phyloP scores from a whole-genome alignment of 2,329 filamentous ascomycete species.

The Cercospora citrullina region DNA sequence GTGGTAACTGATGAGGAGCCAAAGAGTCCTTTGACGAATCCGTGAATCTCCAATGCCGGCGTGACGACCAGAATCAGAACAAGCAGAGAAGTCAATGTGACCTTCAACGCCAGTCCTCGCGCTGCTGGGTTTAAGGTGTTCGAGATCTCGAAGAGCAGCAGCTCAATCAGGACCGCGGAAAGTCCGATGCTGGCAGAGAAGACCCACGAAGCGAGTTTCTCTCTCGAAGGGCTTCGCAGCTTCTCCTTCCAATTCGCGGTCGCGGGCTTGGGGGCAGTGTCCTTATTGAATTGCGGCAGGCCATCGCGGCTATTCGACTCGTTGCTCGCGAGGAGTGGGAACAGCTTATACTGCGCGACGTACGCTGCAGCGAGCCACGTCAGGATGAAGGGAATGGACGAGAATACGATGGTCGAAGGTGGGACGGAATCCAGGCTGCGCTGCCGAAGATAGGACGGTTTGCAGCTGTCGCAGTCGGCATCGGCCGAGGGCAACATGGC shows the following conservation, averaged over 20 bases:
- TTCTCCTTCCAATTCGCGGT: slow-evolving; percentile 22
- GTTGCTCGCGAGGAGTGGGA: slow-evolving; percentile 66
- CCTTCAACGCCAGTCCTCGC: slow-evolving; percentile 64
- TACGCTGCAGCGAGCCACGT: slow-evolving; percentile 66
- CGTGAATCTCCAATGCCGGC: slow-evolving; percentile 74
- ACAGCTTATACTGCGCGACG: slow-evolving; percentile 67
- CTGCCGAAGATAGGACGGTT: slow-evolving; percentile 52
- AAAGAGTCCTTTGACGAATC: slow-evolving; percentile 51
- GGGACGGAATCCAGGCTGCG: slow-evolving; percentile 47
- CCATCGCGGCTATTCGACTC: slow-evolving; percentile 58
- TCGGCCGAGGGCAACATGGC: slow-evolving; percentile 42
- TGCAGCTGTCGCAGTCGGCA: slow-evolving; percentile 59
- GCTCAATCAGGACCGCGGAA: slow-evolving; percentile 72
- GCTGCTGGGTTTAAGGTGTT: slow-evolving; percentile 70
- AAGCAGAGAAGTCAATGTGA: slow-evolving; percentile 70
- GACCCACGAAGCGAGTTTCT: slow-evolving; percentile 52
- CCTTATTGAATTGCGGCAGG: slow-evolving; percentile 57
- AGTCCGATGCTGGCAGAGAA: slow-evolving; percentile 78
- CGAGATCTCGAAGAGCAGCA: slow-evolving; percentile 82
- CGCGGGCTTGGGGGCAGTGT: slow-evolving; percentile 44
- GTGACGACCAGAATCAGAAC: slow-evolving; percentile 72
- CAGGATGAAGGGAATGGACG: slow-evolving; percentile 66
- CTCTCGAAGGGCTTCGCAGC: slow-evolving; percentile 33
- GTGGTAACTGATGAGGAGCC: slow-evolving; percentile 63
- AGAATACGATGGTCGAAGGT: slow-evolving; percentile 56